phyloP scores from a whole-genome alignment of 2,329 filamentous ascomycete genomes.

The Fusarium veterinarium region DNA sequence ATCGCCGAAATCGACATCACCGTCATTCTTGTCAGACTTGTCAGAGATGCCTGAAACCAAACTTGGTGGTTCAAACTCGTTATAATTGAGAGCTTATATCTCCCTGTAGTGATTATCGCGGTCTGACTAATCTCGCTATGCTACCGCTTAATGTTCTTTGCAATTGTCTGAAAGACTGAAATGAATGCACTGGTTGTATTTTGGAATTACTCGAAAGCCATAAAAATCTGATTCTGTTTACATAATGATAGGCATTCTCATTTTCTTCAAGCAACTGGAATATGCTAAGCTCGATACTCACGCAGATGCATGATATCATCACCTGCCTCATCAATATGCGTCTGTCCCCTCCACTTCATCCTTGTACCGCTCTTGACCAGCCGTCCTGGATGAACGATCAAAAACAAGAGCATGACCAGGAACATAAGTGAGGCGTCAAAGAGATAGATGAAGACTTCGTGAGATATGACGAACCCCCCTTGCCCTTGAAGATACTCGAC shows the following conservation, averaged over 20 bases:
- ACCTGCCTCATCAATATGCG: not conserved
- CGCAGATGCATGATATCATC: not conserved
- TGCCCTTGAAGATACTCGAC: slow-evolving; percentile 60
- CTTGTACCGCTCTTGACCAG: not conserved
- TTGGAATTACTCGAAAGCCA: not conserved
- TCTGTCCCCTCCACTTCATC: not conserved
- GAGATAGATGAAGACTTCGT: slow-evolving; percentile 57
- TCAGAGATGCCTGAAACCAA: too few relatives aligned
- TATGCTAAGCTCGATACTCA: not conserved
- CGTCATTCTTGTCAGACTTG: too few relatives aligned
- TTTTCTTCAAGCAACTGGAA: rapidly evolving
- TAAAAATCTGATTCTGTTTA: not conserved
- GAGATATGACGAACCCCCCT: slow-evolving; percentile 53
- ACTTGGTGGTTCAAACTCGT: not conserved
- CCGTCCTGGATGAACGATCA: slow-evolving; percentile 6
- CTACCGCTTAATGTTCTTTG: too few relatives aligned
- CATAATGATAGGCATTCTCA: rapidly evolving
- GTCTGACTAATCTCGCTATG: too few relatives aligned
- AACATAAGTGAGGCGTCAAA: slow-evolving; percentile 58
- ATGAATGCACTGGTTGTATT: not conserved
- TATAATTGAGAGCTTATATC: too few relatives aligned
- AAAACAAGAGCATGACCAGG: slow-evolving; percentile 54
- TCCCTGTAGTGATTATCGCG: too few relatives aligned
- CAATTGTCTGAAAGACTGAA: too few relatives aligned
- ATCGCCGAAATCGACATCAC: not conserved